These are phyloP conservation scores for Russula earlei DNA, from an alignment of 768 basidiomycete genomes.

Conservation along the genomic window DNA sequence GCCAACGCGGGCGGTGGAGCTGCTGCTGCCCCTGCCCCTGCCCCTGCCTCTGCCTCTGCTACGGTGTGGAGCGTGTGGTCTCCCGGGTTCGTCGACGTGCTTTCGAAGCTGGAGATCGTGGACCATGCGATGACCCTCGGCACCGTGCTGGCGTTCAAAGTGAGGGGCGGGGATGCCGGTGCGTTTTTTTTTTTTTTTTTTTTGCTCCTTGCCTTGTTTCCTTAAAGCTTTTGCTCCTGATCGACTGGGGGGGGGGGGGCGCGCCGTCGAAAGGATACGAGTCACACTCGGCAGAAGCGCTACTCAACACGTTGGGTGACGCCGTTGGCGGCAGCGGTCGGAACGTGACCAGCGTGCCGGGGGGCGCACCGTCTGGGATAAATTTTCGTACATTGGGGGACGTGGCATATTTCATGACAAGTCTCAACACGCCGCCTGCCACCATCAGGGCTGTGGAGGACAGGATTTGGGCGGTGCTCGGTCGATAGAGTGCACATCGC, in stretches of 20 bases:
- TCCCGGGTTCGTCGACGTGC: conserved; percentile 50
- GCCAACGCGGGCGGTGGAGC: not conserved
- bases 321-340: conserved; percentile 23
- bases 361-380: conserved; percentile 53
- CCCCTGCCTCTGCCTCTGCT: too few relatives aligned
- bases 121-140: conserved; percentile 82
- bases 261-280: conserved; percentile 45
- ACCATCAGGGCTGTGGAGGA: conserved; percentile 54
- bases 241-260: too few relatives aligned
- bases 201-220: too few relatives aligned
- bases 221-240: too few relatives aligned
- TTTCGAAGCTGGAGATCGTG: conserved; percentile 51
- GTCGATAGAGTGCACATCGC: not conserved
- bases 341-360: conserved; percentile 34
- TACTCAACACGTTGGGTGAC: conserved; percentile 44
- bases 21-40: too few relatives aligned
- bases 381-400: conserved; percentile 87
- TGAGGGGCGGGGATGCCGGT: conserved; percentile 53
- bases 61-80: conserved; percentile 96
- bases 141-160: conserved; percentile 71
- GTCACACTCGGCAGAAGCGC: conserved; percentile 52
- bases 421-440: conserved; percentile 56
- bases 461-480: conserved; percentile 41
- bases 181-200: conserved; percentile 14
- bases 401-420: conserved; percentile 88